Conservation (phyloP, 78 protist species). For the Thecamonas trahens region DNA sequence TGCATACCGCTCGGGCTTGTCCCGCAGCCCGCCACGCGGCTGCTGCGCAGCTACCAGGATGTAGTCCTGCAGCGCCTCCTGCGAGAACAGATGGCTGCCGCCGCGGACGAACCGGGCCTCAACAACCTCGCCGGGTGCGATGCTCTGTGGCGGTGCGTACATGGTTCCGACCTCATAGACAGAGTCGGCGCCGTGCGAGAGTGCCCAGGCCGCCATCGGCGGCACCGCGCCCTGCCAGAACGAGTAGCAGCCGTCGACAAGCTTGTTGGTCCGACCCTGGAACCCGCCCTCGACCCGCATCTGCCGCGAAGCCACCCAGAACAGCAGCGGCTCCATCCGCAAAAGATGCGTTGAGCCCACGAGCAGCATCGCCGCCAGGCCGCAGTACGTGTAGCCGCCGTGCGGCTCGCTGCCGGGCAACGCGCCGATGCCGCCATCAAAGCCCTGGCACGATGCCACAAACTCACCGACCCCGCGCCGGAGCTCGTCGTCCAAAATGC, state of each 20-base stretch:
- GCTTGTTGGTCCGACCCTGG: conserved; percentile 93
- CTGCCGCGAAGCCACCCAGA: conserved; percentile 83
- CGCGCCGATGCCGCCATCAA: conserved; percentile 94
- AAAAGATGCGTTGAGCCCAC: conserved; percentile 13
- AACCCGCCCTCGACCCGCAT: conserved; percentile 88
- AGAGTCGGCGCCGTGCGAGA: no score
- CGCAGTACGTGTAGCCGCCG: conserved; percentile 98
- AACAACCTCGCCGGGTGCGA: background rate
- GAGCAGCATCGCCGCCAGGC: conserved; percentile 73
- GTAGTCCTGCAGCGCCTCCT: conserved; percentile 62
- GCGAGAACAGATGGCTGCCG: conserved; percentile 26
- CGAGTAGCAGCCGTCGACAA: conserved; percentile 95
- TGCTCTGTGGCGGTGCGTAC: background rate
- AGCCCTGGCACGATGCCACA: conserved; percentile 81
- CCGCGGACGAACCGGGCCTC: background rate
- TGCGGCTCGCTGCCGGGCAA: conserved; percentile 92
- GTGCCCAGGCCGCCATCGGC: conserved; percentile 8
- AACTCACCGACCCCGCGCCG: conserved; percentile 56
- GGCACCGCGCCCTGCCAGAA: conserved; percentile 86
- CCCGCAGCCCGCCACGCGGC: conserved; percentile 66
- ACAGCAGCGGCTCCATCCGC: background rate
- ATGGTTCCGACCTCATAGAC: no score
- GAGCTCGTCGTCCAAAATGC: conserved; percentile 56
- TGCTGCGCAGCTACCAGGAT: conserved; percentile 14
- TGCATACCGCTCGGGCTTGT: conserved; percentile 74